Evolutionary conservation across 106 monocot species (phyloP).

Genomic region (Xerophyta viscosa): DNA sequence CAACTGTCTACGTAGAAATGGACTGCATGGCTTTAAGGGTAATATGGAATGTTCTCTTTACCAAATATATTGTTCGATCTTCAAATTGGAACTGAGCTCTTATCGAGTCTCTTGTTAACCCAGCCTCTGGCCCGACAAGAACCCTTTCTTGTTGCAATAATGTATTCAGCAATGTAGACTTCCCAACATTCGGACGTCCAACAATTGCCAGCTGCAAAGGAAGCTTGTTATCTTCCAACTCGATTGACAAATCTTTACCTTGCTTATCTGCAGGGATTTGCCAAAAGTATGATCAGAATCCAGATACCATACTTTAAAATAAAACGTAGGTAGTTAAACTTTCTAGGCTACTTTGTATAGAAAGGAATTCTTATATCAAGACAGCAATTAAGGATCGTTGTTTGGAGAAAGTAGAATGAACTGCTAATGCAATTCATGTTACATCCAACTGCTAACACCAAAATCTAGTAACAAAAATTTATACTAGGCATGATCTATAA

Average conservation of each 20-base stretch:
- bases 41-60: slow-evolving; percentile 24
- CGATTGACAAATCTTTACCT: slow-evolving; percentile 20
- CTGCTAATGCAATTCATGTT: too few relatives aligned
- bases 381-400: too few relatives aligned
- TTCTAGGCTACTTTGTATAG: too few relatives aligned
- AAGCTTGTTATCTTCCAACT: slow-evolving; percentile 37
- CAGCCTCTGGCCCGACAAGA: slow-evolving; percentile 92
- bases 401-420: too few relatives aligned
- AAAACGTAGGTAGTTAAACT: too few relatives aligned
- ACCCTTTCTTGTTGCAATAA: slow-evolving; percentile 88
- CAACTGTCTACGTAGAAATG: background rate
- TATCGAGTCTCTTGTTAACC: slow-evolving; percentile 91
- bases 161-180: slow-evolving; percentile 85
- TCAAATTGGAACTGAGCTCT: slow-evolving; percentile 90
- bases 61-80: slow-evolving; percentile 83
- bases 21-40: background rate
- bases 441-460: too few relatives aligned
- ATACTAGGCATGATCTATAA: too few relatives aligned
- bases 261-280: slow-evolving; percentile 26
- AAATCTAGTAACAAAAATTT: too few relatives aligned
- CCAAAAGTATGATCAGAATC: too few relatives aligned
- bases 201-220: slow-evolving; percentile 96
- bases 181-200: slow-evolving; percentile 97
- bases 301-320: too few relatives aligned
- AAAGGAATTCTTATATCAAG: too few relatives aligned